Percentiles rank a stretch among this genome's conserved stretches.
phyloP scores from a whole-genome alignment of 1,284 basidiomycete species.

The Papiliotrema flavescens region DNA sequence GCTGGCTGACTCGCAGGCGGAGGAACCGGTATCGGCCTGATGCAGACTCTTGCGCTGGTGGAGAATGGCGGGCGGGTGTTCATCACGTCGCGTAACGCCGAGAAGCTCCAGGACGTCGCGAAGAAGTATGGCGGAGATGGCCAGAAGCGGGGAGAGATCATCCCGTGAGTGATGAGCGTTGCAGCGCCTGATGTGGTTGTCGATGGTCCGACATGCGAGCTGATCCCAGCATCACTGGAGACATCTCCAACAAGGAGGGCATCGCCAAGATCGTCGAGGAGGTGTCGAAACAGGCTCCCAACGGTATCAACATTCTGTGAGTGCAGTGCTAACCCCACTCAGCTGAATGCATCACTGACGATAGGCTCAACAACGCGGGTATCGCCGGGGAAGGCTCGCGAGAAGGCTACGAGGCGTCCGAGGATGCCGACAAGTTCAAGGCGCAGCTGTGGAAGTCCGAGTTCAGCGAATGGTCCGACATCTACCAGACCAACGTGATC shows the following conservation, averaged over 20 bases:
- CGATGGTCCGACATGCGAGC: no score
- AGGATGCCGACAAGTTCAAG: constrained; percentile 25
- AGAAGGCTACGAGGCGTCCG: constrained; percentile 22
- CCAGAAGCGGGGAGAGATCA: constrained; percentile 29
- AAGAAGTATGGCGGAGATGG: constrained; percentile 36
- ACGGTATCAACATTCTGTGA: constrained; percentile 37
- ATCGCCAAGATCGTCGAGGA: constrained; percentile 31
- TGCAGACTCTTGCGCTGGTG: constrained; percentile 48
- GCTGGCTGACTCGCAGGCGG: constrained; percentile 37
- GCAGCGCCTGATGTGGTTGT: constrained; percentile 1
- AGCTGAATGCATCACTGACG: neutral
- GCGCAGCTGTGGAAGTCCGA: constrained; percentile 30
- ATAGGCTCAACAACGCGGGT: constrained; percentile 40
- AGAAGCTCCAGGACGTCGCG: constrained; percentile 43
- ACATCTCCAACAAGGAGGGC: constrained; percentile 35
- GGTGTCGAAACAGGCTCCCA: constrained; percentile 27
- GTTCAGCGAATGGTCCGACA: constrained; percentile 22
- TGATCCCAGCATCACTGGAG: constrained; percentile 18
- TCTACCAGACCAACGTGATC: constrained; percentile 33
- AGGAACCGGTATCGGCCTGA: constrained; percentile 48
- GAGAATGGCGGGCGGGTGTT: constrained; percentile 50
- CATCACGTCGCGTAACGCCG: constrained; percentile 37
- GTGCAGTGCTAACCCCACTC: neutral
- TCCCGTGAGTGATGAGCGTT: constrained; percentile 22
- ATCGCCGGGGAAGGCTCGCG: constrained; percentile 36